These are phyloP conservation scores for Paraconiothyrium sp. DNA, from an alignment of 2,329 filamentous ascomycete genomes.

Conservation along the genomic window DNA sequence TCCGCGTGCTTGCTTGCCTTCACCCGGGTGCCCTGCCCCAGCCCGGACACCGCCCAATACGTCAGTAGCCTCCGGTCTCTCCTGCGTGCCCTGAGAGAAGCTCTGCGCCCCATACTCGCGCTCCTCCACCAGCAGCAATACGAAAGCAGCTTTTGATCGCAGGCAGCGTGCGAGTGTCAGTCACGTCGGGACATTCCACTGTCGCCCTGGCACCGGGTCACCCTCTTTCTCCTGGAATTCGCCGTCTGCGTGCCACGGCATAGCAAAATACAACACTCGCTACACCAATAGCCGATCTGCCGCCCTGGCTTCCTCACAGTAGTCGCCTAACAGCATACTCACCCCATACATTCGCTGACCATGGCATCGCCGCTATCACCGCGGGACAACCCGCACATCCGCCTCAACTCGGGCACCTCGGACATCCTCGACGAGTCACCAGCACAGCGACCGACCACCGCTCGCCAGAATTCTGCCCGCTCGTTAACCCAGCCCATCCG, in stretches of 20 bases:
- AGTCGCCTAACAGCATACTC: slow-evolving; percentile 30
- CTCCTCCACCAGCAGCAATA: slow-evolving; percentile 23
- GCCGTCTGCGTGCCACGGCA: slow-evolving; percentile 37
- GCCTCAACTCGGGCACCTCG: slow-evolving; percentile 68
- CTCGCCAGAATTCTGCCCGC: slow-evolving; percentile 54
- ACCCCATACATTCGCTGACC: slow-evolving; percentile 42
- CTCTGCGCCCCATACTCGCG: slow-evolving; percentile 4
- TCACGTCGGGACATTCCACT: slow-evolving; percentile 24
- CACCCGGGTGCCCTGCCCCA: slow-evolving; percentile 5
- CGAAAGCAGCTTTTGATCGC: slow-evolving; percentile 22
- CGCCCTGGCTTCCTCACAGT: slow-evolving; percentile 36
- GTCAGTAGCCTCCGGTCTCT: slow-evolving; percentile 8
- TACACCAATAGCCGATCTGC: slow-evolving; percentile 23
- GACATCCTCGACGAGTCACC: slow-evolving; percentile 55
- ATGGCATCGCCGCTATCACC: slow-evolving; percentile 43
- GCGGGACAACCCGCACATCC: slow-evolving; percentile 64
- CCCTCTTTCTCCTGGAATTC: slow-evolving; percentile 35
- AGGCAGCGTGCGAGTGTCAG: slow-evolving; percentile 7
- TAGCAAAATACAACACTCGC: slow-evolving; percentile 39
- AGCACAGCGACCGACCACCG: slow-evolving; percentile 46
- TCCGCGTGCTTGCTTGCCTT: slow-evolving; percentile 4
- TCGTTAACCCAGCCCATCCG: slow-evolving; percentile 54
- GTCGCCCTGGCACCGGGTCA: slow-evolving; percentile 41
- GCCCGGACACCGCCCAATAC: slow-evolving; percentile 1
- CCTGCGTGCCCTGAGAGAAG: slow-evolving; percentile 5